A percentile compares a stretch with the other conserved stretches of the same genome.
phyloP scores from a whole-genome alignment of 2,329 filamentous ascomycete species.

The Hyphodiscus sp. region DNA sequence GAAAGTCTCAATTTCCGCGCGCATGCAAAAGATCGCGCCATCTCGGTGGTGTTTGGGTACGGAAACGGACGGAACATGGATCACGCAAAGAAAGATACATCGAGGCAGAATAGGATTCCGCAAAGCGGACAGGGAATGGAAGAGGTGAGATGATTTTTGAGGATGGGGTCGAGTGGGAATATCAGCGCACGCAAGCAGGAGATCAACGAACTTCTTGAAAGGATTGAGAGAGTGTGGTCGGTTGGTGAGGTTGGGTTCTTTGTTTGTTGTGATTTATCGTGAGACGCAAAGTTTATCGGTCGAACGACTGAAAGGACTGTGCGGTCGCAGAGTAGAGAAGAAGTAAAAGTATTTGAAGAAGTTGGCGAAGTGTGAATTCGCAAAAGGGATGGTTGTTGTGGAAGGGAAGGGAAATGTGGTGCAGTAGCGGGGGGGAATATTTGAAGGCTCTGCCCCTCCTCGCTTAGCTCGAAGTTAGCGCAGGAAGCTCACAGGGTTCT shows the following conservation, averaged over 20 bases:
- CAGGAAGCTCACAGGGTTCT: background rate
- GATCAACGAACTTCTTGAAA: constrained; percentile 31
- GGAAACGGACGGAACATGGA: constrained; percentile 26
- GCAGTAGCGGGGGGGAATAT: constrained; percentile 18
- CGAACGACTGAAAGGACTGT: constrained; percentile 30
- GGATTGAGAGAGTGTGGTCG: constrained; percentile 17
- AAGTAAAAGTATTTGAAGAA: constrained; percentile 3
- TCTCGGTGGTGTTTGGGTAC: constrained; percentile 25
- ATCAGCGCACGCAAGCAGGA: constrained; percentile 30
- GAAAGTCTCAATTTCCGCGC: constrained; percentile 34
- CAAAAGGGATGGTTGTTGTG: constrained; percentile 11
- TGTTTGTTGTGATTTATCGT: constrained; percentile 10
- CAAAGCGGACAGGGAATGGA: constrained; percentile 25
- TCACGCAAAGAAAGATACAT: constrained; percentile 32
- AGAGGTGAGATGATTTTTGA: constrained; percentile 22
- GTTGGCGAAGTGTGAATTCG: constrained; percentile 4
- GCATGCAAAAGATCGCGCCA: constrained; percentile 28
- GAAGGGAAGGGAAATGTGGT: constrained; percentile 8
- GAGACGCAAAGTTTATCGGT: constrained; percentile 18
- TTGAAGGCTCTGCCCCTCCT: constrained; percentile 19
- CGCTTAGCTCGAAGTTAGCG: constrained; percentile 3
- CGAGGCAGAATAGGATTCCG: constrained; percentile 30
- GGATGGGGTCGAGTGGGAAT: constrained; percentile 19
- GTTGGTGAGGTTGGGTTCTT: constrained; percentile 2
- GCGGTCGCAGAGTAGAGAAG: constrained; percentile 5